These are phyloP conservation scores for Nicotiana knightiana DNA, from an alignment of 257 asterid genomes.

Conservation along the genomic window DNA sequence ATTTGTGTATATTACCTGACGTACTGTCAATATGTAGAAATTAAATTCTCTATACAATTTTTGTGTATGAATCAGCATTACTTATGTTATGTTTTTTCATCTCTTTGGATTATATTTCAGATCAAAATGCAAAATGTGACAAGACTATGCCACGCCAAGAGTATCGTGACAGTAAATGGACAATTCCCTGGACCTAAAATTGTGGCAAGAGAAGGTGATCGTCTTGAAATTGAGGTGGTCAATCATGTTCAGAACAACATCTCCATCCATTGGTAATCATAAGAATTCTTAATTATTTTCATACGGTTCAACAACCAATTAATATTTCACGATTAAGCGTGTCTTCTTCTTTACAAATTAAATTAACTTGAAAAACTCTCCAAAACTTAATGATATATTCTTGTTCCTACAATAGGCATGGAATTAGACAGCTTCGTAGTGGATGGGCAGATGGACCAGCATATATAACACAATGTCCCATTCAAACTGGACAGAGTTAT, in stretches of 20 bases:
- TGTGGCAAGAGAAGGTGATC: conserved; percentile 55
- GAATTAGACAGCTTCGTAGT: conserved; percentile 51
- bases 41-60: no score
- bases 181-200: background rate
- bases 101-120: background rate
- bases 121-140: no score
- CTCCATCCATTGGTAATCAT: conserved; percentile 45
- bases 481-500: conserved; percentile 53
- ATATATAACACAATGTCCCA: conserved; percentile 56
- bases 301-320: background rate
- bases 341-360: no score
- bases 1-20: no score
- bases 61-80: no score
- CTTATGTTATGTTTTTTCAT: no score
- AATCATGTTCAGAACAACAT: conserved; percentile 51
- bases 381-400: background rate
- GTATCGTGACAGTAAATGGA: no score
- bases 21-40: no score
- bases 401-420: conserved; percentile 36
- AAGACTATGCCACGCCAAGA: no score
- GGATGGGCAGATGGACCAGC: conserved; percentile 79
- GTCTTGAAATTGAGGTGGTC: conserved; percentile 39
- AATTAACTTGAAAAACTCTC: background rate
- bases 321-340: background rate
- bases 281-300: no score